Base-by-base conservation (phyloP, 2,329 filamentous ascomycete species). In the Venturia asperata region DNA sequence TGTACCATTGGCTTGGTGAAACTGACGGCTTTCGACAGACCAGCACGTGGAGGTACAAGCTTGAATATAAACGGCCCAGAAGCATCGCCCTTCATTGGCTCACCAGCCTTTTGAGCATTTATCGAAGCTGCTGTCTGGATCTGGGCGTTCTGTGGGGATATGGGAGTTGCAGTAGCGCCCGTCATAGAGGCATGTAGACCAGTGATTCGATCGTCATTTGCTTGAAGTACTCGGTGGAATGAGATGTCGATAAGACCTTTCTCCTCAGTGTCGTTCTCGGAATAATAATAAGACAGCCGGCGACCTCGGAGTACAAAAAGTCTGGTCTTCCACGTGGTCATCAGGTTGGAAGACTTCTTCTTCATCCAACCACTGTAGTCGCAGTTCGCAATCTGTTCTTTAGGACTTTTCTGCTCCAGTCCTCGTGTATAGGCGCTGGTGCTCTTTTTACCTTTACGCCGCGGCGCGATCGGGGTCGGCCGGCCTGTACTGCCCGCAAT, bases 311-410 rank as follows among this genome's bases (percentile, higher is more conserved):
- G 85, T 9, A 99, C 88, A 73, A 99, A 99, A n/a, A 97, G 82
- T 15, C 94, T 87, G 15, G 92, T 90, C 73, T 97, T 99, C 94
- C 94, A 99, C 1, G 92, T 96, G 2, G 92, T 92, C 88, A 99
- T 96, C 42, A 97, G 81, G 72, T 93, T 94, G 1, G 91, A 93
- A 67, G 91, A 96, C 77, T 95, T 92, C 83, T 99, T 99, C 81
- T 94, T 97, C 94, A 99, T 99, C 94, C 94, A 99, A 1, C 94
- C 94, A 71, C 88, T 93, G 75, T 96, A 97, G 73, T 99, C 93
- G 65, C 91, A 93, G 67, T 86, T 87, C 67, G 86, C 80, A 76
- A 96, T 94, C 67, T 93, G 92, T 73, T 96, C 91, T 65, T 86
- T 82, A 0, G 94, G 94, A 0, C 85, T 79, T 67, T 93, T 89